phyloP scores from a whole-genome alignment of 495 filamentous ascomycete genomes.

The Xylaria castorea region DNA sequence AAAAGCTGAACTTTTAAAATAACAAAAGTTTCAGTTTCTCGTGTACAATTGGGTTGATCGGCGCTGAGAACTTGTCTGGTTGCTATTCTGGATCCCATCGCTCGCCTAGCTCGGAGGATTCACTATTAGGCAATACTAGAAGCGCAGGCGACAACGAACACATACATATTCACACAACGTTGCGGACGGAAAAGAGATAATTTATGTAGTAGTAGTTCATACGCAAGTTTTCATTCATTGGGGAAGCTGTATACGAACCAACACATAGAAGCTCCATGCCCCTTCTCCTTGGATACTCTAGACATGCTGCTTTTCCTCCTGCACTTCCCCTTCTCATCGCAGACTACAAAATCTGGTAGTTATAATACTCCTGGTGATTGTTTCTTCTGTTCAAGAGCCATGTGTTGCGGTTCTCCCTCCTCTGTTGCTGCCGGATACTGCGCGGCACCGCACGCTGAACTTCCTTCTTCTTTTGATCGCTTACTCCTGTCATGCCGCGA shows the following conservation, averaged over 20 bases:
- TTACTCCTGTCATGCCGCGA: slow-evolving; percentile 76
- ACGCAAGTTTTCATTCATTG: slow-evolving; percentile 14
- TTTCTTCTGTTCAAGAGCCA: slow-evolving; percentile 39
- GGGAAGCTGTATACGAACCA: not conserved
- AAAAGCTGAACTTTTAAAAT: not conserved
- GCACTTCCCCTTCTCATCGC: not conserved
- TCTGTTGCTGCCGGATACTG: slow-evolving; percentile 66
- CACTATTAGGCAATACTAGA: not conserved
- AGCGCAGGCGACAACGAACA: not conserved
- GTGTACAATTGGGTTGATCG: not conserved
- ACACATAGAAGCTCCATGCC: not conserved
- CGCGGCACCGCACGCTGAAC: slow-evolving; percentile 68
- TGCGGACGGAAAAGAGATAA: not conserved
- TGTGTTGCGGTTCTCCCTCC: slow-evolving; percentile 43
- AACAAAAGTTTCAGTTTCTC: not conserved
- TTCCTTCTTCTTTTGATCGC: slow-evolving; percentile 71
- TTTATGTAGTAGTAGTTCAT: not conserved
- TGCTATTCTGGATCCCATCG: not conserved
- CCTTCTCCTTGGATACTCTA: not conserved
- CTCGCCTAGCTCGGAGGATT: not conserved
- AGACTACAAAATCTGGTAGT: slow-evolving; percentile 40
- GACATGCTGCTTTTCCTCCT: not conserved
- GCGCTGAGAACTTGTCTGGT: not conserved
- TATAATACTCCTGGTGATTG: slow-evolving; percentile 43
- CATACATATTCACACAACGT: not conserved